Evolutionary conservation across 345 rosid species (phyloP).

Genomic region (Excoecaria cochinchinensis): DNA sequence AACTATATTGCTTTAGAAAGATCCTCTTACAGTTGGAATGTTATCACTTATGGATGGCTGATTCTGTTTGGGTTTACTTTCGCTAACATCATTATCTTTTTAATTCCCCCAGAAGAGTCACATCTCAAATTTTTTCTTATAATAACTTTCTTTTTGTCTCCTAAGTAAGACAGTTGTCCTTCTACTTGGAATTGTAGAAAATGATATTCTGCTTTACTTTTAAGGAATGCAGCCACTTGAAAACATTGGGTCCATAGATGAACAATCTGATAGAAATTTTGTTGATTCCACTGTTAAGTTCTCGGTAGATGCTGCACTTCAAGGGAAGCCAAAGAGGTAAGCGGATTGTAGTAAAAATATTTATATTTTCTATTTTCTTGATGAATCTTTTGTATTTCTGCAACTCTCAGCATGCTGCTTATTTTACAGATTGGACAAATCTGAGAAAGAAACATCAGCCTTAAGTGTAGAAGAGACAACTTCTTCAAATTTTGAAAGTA

Average conservation of each 20-base stretch:
- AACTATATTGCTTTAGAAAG: conserved; percentile 8
- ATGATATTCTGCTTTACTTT: conserved; percentile 29
- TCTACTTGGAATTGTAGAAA: conserved; percentile 10
- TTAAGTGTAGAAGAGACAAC: conserved; percentile 27
- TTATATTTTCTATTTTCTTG: conserved; percentile 11
- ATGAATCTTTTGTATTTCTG: not conserved
- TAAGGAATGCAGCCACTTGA: conserved; percentile 60
- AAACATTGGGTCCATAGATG: conserved; percentile 27
- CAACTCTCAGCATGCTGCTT: conserved; percentile 27
- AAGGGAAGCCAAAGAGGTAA: conserved; percentile 73
- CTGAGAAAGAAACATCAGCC: conserved; percentile 34
- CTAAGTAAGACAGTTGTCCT: not conserved
- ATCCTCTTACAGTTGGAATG: conserved; percentile 2
- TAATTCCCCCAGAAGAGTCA: not conserved
- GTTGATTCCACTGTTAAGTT: conserved; percentile 31
- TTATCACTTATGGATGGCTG: not conserved
- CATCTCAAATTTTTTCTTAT: not conserved
- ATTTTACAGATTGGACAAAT: conserved; percentile 57
- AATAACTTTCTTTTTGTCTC: conserved; percentile 2
- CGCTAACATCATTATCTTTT: not conserved
- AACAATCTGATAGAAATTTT: conserved; percentile 24
- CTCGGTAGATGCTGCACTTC: conserved; percentile 43
- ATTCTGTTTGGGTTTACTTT: not conserved
- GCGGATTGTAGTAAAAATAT: conserved; percentile 16
- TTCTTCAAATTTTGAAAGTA: conserved; percentile 27